Evolutionary conservation across 805 yeast genomes (phyloP).

Genomic region (Metschnikowia lunata): DNA sequence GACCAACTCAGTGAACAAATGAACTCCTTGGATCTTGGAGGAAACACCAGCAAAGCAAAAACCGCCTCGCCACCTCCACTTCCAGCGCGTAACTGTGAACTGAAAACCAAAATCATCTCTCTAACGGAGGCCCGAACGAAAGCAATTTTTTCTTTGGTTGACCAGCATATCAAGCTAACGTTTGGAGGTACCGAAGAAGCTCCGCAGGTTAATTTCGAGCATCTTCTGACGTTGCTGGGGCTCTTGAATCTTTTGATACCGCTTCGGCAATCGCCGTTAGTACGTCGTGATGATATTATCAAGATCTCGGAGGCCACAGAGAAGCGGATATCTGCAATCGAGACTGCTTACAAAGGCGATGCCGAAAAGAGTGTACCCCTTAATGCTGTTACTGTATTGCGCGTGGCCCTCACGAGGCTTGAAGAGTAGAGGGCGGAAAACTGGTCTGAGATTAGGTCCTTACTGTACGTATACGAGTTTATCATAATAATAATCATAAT

Average conservation of each 20-base stretch:
- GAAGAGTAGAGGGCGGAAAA: conserved; percentile 1
- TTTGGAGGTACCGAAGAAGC: conserved; percentile 23
- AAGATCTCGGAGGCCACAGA: conserved; percentile 15
- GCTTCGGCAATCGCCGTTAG: conserved; percentile 21
- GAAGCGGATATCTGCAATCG: conserved; percentile 15
- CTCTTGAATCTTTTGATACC: conserved; percentile 51
- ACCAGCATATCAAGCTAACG: conserved; percentile 32
- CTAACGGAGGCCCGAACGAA: conserved; percentile 40
- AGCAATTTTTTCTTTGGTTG: conserved; percentile 41
- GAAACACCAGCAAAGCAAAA: conserved; percentile 10
- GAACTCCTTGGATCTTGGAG: conserved; percentile 6
- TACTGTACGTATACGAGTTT: no score
- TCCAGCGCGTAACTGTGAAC: conserved; percentile 16
- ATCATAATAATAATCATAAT: no score
- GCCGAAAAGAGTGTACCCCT: conserved; percentile 17
- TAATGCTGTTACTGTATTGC: conserved; percentile 33
- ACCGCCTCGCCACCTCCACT: conserved; percentile 15
- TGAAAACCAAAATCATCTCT: conserved; percentile 36
- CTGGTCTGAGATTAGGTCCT: no score
- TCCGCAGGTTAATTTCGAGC: conserved; percentile 19
- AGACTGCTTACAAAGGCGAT: conserved; percentile 18
- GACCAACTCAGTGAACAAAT: conserved; percentile 12
- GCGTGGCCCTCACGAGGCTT: conserved; percentile 34
- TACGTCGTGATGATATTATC: conserved; percentile 15
- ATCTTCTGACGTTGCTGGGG: conserved; percentile 46